Percentiles rank a stretch among this genome's conserved stretches.
Evolutionary conservation across 139 green algal species (phyloP).

Genomic region (Chlorella sp.): DNA sequence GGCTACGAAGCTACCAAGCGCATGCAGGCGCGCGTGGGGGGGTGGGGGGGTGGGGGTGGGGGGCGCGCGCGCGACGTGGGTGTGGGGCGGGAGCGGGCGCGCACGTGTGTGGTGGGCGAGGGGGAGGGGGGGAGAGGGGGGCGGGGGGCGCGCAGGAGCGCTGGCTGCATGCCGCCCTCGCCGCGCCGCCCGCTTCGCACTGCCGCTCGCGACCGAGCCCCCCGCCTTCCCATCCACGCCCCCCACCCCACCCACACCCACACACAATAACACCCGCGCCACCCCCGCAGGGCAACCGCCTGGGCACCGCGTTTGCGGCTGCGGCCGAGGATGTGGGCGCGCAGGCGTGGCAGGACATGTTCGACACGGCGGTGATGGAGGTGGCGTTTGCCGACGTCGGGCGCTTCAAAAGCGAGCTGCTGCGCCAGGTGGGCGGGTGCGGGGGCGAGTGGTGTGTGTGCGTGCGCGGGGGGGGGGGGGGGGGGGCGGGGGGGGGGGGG

Average conservation of each 20-base stretch:
- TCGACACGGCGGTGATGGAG: conserved; percentile 44
- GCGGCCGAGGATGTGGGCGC: conserved; percentile 36
- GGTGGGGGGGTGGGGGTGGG: neutral
- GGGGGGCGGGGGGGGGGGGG: too few relatives aligned
- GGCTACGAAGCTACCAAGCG: conserved; percentile 36
- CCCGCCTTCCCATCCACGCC: too few relatives aligned
- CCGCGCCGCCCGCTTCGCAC: neutral
- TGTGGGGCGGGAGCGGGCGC: neutral
- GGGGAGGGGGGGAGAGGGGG: neutral
- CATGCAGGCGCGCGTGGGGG: conserved; percentile 6
- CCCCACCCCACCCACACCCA: neutral
- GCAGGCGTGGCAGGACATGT: conserved; percentile 49
- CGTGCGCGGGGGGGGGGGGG: too few relatives aligned
- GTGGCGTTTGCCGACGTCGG: conserved; percentile 31
- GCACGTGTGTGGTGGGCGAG: neutral
- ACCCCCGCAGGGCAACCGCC: conserved; percentile 30
- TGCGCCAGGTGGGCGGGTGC: too few relatives aligned
- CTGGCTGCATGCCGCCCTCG: too few relatives aligned
- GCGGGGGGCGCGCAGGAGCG: too few relatives aligned
- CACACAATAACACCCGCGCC: neutral
- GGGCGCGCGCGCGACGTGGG: neutral
- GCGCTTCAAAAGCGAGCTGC: conserved; percentile 46
- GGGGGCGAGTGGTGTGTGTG: too few relatives aligned
- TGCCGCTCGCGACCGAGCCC: neutral
- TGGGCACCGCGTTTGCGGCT: conserved; percentile 38